These are phyloP conservation scores for Phytopythium ostracodes DNA, from an alignment of 352 stramenopile genomes.

Conservation along the genomic window DNA sequence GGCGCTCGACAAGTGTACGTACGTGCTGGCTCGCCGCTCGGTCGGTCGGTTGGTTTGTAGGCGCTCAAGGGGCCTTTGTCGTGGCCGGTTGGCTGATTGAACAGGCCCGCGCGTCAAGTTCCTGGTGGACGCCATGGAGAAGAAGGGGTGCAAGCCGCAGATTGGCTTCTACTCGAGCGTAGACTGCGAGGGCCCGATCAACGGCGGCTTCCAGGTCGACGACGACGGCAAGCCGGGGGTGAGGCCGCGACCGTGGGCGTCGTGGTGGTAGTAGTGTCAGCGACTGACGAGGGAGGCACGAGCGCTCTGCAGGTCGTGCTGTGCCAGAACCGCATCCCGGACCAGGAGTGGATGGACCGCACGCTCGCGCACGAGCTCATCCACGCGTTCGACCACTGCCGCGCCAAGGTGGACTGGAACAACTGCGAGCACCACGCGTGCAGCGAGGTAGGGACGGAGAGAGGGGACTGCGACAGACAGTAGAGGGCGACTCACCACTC, in stretches of 20 bases:
- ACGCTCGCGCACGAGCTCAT: slow-evolving; percentile 93
- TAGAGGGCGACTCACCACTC: too few species aligned
- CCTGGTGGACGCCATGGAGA: slow-evolving; percentile 80
- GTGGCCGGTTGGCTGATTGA: too few species aligned
- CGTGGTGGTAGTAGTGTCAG: too few species aligned
- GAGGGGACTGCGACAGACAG: too few species aligned
- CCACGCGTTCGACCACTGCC: slow-evolving; percentile 92
- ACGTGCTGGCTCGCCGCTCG: slow-evolving; percentile 1
- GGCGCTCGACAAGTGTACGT: slow-evolving; percentile 66
- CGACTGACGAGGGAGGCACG: slow-evolving; percentile 4
- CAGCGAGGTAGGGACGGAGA: slow-evolving; percentile 89
- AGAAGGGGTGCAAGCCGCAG: slow-evolving; percentile 80
- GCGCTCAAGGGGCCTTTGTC: too few species aligned
- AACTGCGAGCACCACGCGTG: slow-evolving; percentile 92
- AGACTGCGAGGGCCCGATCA: slow-evolving; percentile 82
- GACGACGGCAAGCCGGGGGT: slow-evolving; percentile 68
- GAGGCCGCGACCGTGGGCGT: too few species aligned
- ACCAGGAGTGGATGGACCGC: slow-evolving; percentile 90
- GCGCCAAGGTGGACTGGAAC: slow-evolving; percentile 90
- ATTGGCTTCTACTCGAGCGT: slow-evolving; percentile 75
- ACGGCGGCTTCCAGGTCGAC: slow-evolving; percentile 82
- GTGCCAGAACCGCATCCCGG: slow-evolving; percentile 90
- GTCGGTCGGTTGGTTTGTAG: neutral
- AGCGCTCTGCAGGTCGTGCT: slow-evolving; percentile 50
- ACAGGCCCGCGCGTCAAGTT: slow-evolving; percentile 77